phyloP scores from a whole-genome alignment of 2,329 filamentous ascomycete species.

The Monilinia fructicola region DNA sequence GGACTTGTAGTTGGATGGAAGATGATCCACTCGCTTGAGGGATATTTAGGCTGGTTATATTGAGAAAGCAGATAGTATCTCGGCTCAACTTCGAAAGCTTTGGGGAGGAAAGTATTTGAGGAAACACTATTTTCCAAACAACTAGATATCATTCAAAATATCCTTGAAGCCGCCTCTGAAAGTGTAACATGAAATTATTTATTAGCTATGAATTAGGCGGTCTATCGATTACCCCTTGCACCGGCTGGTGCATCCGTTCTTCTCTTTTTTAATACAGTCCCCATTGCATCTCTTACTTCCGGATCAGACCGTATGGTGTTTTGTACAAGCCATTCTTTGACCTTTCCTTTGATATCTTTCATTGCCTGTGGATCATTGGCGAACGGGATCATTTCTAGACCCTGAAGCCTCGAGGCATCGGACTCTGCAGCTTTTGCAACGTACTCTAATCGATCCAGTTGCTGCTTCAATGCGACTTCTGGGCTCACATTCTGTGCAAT shows the following conservation, averaged over 20 bases:
- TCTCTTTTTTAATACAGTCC: constrained; percentile 62
- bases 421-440: constrained; percentile 59
- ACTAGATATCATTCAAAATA: neutral
- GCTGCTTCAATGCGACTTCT: constrained; percentile 56
- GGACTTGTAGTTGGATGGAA: neutral
- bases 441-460: constrained; percentile 65
- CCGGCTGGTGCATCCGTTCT: constrained; percentile 62
- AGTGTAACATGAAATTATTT: neutral
- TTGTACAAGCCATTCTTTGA: constrained; percentile 85
- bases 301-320: constrained; percentile 78
- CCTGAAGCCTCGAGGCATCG: constrained; percentile 70
- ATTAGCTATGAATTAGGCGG: neutral
- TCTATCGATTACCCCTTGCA: constrained; percentile 45
- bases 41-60: neutral
- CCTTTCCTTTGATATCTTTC: constrained; percentile 63
- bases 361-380: constrained; percentile 66
- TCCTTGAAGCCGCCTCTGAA: neutral
- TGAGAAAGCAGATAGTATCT: neutral
- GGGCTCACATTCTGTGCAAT: constrained; percentile 42
- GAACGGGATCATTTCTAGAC: constrained; percentile 80
- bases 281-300: constrained; percentile 79
- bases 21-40: constrained; percentile 14
- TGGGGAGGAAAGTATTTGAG: neutral
- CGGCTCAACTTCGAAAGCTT: neutral
- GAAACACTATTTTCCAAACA: neutral